Percentiles rank a stretch among this genome's conserved stretches.
phyloP scores from a whole-genome alignment of 257 asterid genomes.

The Echites panduratus region DNA sequence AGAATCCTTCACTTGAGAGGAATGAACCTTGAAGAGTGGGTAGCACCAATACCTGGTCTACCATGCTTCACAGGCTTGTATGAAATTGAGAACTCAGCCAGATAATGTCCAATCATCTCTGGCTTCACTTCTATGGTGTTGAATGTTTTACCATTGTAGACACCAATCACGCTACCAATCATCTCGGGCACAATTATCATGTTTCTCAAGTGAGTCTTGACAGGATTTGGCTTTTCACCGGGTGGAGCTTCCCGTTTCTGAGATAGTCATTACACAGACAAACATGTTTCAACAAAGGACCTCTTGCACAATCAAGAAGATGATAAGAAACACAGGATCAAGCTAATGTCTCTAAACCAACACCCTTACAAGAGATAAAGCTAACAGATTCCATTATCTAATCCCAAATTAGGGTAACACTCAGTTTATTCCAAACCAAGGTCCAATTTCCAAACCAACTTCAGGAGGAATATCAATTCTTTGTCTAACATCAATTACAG shows the following conservation, averaged over 20 bases:
- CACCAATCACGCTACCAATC: slow-evolving; percentile 83
- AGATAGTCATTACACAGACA: neutral
- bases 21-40: slow-evolving; percentile 91
- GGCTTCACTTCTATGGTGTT: slow-evolving; percentile 81
- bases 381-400: neutral
- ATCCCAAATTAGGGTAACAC: neutral
- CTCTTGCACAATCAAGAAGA: neutral
- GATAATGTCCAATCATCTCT: slow-evolving; percentile 79
- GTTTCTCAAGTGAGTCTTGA: slow-evolving; percentile 72
- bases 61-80: slow-evolving; percentile 93
- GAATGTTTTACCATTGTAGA: slow-evolving; percentile 78
- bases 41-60: slow-evolving; percentile 92
- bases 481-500: no score
- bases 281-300: neutral
- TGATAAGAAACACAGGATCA: neutral
- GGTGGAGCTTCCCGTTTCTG: slow-evolving; percentile 79
- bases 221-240: slow-evolving; percentile 74
- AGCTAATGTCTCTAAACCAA: neutral
- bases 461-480: no score
- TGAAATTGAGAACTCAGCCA: slow-evolving; percentile 78
- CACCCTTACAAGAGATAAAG: neutral
- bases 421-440: neutral
- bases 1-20: slow-evolving; percentile 55
- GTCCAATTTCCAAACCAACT: no score
- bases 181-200: slow-evolving; percentile 86